Evolutionary conservation across 1,139 yeast genomes (phyloP).

Genomic region (Taiozyma sp.): DNA sequence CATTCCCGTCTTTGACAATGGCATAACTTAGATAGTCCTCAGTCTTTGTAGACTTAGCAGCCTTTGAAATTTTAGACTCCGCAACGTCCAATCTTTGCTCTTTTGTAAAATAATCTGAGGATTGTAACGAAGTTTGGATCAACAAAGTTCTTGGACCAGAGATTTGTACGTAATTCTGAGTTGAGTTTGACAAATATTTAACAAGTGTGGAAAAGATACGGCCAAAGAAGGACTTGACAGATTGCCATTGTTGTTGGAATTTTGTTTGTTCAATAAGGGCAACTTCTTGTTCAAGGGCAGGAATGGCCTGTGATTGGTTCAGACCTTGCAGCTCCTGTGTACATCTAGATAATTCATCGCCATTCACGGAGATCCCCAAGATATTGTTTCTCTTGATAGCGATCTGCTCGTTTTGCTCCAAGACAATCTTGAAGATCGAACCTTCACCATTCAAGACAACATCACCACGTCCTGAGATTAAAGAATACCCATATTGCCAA

Average conservation of each 20-base stretch:
- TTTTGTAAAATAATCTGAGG: conserved; percentile 1
- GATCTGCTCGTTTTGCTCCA: conserved; percentile 44
- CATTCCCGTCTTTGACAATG: conserved; percentile 37
- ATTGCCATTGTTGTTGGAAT: background rate
- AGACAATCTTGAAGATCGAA: conserved; percentile 43
- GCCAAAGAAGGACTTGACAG: background rate
- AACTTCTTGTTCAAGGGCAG: background rate
- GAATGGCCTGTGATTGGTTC: background rate
- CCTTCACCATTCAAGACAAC: conserved; percentile 56
- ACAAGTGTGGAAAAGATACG: background rate
- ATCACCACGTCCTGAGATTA: conserved; percentile 56
- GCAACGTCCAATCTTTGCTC: conserved; percentile 4
- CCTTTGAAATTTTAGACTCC: conserved; percentile 5
- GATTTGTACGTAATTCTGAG: conserved; percentile 40
- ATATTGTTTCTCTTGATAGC: conserved; percentile 43
- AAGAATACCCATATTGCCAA: conserved; percentile 37
- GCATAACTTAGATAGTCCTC: conserved; percentile 46
- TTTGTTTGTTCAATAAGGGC: background rate
- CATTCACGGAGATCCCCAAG: conserved; percentile 49
- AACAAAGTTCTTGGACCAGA: conserved; percentile 54
- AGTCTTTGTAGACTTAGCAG: conserved; percentile 12
- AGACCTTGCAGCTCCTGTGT: conserved; percentile 4
- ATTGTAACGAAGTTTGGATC: conserved; percentile 32
- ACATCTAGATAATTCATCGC: conserved; percentile 27
- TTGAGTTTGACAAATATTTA: background rate